Evolutionary conservation across 805 yeast species (phyloP), one percentile per base, ranked within the genome.

Genomic region (Hanseniaspora valbyensis): DNA sequence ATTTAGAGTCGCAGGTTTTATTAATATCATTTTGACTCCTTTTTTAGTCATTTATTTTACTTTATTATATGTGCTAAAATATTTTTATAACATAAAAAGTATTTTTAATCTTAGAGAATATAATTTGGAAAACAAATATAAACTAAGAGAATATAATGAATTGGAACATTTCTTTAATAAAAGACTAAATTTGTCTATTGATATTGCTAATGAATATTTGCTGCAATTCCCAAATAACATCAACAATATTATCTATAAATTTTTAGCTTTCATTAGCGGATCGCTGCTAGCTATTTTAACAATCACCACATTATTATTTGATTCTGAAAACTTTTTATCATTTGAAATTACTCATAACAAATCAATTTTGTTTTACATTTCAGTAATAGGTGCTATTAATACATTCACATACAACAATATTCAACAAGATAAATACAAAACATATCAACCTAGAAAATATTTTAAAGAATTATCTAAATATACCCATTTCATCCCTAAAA

Each of bases 71-170:
- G 90, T 92, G 60, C 81, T 92, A 71, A 75, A 87, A 40, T 88
- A 92, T 63, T 92, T 92, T 66, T 89, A 89, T 63, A 97, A 90
- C 64, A 88, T 84, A 63, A 84, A 85, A 61, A 82, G 87, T 5
- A 73, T 88, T 2, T 48, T 48, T 9, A 48, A 48, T 19, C 19
- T 34, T n/a, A 70, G 98, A 42, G 95, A 88, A 58, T 92, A 87
- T 61, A 86, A 97, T 0, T 96, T 96, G 0, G 77, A 77, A 65
- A 96, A 97, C 0, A 89, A 84, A 59, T 92, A 97, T 97, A 86
- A 82, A 61, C 75, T 92, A 59, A 71, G 99, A 52, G 99, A 92
- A 59, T 86, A 83, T 61, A 92, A 92, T 64, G 99, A 92, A 61
- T 71, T 92, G 8, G 86, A 86, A 40, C 98, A 92, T 64, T 72